These are phyloP conservation scores for Acanthamoeba castellanii DNA, from an alignment of 208 protist species.

Conservation along the genomic window DNA sequence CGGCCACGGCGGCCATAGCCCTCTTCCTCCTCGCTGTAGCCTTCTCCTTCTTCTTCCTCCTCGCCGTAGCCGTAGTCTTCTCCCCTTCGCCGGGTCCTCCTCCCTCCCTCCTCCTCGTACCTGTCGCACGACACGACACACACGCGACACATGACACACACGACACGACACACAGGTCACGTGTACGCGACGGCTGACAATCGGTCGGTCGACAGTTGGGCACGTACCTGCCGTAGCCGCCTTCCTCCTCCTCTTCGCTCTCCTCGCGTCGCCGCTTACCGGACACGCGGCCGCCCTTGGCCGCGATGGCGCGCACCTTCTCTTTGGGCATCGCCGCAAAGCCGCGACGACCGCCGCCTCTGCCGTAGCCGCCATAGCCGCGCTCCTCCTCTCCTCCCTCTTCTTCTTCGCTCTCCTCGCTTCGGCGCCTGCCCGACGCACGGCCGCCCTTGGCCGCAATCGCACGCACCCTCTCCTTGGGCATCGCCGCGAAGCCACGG, in stretches of 20 bases:
- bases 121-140: not conserved
- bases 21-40: not conserved
- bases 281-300: not conserved
- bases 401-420: too few species aligned
- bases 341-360: not conserved
- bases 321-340: not conserved
- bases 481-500: not conserved
- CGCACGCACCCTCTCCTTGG: not conserved
- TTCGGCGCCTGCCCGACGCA: not conserved
- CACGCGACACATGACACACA: not conserved
- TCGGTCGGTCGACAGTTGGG: too few species aligned
- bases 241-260: not conserved
- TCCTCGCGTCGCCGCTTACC: too few species aligned
- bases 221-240: not conserved
- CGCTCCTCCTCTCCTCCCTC: too few species aligned
- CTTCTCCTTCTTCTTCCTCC: too few species aligned
- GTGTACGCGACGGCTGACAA: too few species aligned
- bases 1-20: too few species aligned
- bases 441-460: slow-evolving; percentile 7
- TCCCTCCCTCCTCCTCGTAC: not conserved
- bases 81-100: too few species aligned
- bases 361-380: not conserved
- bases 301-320: not conserved
- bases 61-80: not conserved
- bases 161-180: not conserved